Evolutionary conservation across 2,329 filamentous ascomycete genomes (phyloP).

Genomic region (Dactylellina parvicollis): DNA sequence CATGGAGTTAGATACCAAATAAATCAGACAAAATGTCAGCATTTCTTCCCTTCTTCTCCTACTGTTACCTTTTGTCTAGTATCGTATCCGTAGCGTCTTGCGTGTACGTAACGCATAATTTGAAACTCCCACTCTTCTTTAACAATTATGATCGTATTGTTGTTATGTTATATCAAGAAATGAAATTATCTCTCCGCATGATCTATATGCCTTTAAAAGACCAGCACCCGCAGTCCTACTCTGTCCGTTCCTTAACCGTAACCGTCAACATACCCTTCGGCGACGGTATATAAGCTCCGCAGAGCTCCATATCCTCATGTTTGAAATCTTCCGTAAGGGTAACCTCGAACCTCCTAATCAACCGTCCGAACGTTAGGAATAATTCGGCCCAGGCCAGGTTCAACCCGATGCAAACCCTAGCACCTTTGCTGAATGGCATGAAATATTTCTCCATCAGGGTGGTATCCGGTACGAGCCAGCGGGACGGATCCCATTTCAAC

Average conservation of each 20-base stretch:
- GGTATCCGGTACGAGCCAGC: slow-evolving; percentile 26
- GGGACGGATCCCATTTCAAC: slow-evolving; percentile 20
- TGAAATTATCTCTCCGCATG: too few relatives aligned
- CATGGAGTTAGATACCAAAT: too few relatives aligned
- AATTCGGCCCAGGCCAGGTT: slow-evolving; percentile 41
- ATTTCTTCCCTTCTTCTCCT: background rate
- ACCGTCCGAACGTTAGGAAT: slow-evolving; percentile 13
- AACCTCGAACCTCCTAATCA: slow-evolving; percentile 34
- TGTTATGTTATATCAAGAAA: too few relatives aligned
- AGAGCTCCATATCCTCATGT: slow-evolving; percentile 26
- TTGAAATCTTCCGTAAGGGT: slow-evolving; percentile 19
- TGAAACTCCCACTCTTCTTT: background rate
- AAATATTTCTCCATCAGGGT: slow-evolving; percentile 30
- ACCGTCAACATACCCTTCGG: slow-evolving; percentile 27
- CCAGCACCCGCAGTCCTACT: too few relatives aligned
- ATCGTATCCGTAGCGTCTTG: too few relatives aligned
- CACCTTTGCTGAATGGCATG: slow-evolving; percentile 39
- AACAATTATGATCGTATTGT: too few relatives aligned
- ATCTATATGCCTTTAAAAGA: too few relatives aligned
- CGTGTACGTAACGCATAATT: background rate
- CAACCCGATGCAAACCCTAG: slow-evolving; percentile 33
- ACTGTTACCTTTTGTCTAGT: too few relatives aligned
- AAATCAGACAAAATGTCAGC: too few relatives aligned
- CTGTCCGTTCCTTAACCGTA: slow-evolving; percentile 12
- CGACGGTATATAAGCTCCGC: slow-evolving; percentile 19